Conservation (phyloP, 331 rosid genomes). For the Rhamnella rubrinervis region DNA sequence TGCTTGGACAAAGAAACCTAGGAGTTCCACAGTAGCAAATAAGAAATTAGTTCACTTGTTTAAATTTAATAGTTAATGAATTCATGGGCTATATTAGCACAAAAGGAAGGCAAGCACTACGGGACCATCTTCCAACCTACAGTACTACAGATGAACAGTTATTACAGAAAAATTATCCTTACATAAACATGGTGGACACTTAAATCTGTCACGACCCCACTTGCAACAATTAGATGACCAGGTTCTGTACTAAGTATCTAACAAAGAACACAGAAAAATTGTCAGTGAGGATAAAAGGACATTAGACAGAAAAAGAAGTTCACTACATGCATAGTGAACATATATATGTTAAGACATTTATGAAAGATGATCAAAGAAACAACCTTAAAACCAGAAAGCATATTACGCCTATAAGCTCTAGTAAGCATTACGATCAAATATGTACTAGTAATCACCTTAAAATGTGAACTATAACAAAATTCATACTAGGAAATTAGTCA, state of each 20-base stretch:
- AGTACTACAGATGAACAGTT: slow-evolving; percentile 9
- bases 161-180: slow-evolving; percentile 39
- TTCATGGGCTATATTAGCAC: slow-evolving; percentile 4
- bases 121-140: slow-evolving; percentile 9
- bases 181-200: slow-evolving; percentile 66
- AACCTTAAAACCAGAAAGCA: too few relatives aligned
- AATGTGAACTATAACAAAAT: background rate
- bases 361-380: too few relatives aligned
- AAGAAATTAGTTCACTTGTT: slow-evolving; percentile 3
- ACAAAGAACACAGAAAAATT: slow-evolving; percentile 11
- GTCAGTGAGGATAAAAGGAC: background rate
- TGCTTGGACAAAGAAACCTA: slow-evolving; percentile 86
- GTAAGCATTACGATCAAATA: background rate
- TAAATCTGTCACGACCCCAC: slow-evolving; percentile 69
- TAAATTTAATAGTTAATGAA: background rate
- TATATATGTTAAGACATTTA: too few relatives aligned
- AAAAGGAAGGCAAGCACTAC: slow-evolving; percentile 6
- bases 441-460: background rate
- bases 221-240: slow-evolving; percentile 63
- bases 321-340: too few relatives aligned
- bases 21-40: slow-evolving; percentile 21
- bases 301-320: too few relatives aligned
- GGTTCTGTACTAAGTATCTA: slow-evolving; percentile 77
- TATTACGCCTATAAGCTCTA: too few relatives aligned
- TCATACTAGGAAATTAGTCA: slow-evolving; percentile 7